Base-by-base conservation (phyloP, 176 grass and related monocot species). In the Tuctoria greenei region DNA sequence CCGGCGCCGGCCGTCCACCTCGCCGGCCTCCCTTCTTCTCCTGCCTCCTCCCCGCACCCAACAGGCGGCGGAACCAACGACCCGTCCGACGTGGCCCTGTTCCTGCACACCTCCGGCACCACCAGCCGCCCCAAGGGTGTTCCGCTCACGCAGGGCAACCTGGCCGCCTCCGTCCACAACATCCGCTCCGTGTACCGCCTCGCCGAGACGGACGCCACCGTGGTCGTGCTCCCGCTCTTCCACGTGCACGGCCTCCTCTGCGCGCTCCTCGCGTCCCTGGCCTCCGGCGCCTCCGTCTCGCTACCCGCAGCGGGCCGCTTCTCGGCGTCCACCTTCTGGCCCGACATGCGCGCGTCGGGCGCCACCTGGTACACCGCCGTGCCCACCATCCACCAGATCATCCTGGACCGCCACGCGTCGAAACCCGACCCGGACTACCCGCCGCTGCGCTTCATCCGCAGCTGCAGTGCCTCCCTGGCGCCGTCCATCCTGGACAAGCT, bases 311-410 rank as follows among this genome's bases (percentile, higher is more conserved):
- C 60, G 0, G 95, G 91, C 1, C 89, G 95, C 12, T 99, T 99
- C 82, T 99, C 95, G 13, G 91, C 82, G 9, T 99, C 91, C 39
- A 75, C 84, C 39, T 99, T 99, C 82, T 99, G 95, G 95, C 31
- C 49, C 72, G 91, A 99, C 84, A 99, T 99, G 91, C 79, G 76
- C 14, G 67, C 76, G 0, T 37, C 79, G 0, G 63, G 51, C 8
- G 95, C 89, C 15, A 99, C 95, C 14, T 95, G 95, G 95, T 95
- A 99, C 87, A 99, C 95, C 12, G 70, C 95, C 0, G 95, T 99
- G 71, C 95, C 91, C 3, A 99, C 91, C 4, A 83, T 99, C 78
- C 95, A 99, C 79, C 95, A 99, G 78, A 99, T 99, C 91, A 78
- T 99, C 56, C 77, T 99, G 0, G 95, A 99, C 82, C 84, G 95